phyloP scores from a whole-genome alignment of 2,329 filamentous ascomycete species.

The Diaporthe sp. region DNA sequence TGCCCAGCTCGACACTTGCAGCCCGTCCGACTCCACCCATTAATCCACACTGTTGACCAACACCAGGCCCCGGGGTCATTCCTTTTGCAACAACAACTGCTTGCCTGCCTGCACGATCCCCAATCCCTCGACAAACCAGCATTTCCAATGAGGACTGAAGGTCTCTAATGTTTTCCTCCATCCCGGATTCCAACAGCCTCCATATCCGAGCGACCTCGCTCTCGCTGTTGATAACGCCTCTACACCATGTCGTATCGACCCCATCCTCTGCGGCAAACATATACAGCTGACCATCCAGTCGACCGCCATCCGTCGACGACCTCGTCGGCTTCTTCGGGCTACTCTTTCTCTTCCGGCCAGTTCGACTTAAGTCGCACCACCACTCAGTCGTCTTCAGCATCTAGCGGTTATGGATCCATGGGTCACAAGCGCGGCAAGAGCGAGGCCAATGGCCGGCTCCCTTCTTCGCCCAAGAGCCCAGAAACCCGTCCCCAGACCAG shows the following conservation, averaged over 20 bases:
- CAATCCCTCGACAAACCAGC: background rate
- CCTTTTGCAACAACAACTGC: constrained; percentile 7
- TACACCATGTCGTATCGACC: constrained; percentile 68
- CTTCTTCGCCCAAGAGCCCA: constrained; percentile 60
- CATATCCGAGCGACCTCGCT: constrained; percentile 36
- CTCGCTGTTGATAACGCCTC: constrained; percentile 33
- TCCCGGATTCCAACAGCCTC: constrained; percentile 30
- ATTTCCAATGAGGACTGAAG: constrained; percentile 31
- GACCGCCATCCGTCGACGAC: constrained; percentile 77
- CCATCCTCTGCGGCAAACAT: constrained; percentile 71
- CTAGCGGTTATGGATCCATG: constrained; percentile 67
- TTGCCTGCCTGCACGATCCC: background rate
- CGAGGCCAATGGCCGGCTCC: constrained; percentile 70
- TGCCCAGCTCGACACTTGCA: constrained; percentile 32
- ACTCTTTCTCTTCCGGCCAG: constrained; percentile 68
- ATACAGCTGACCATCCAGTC: constrained; percentile 64
- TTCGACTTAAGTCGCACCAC: constrained; percentile 74
- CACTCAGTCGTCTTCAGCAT: constrained; percentile 80
- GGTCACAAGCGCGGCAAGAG: constrained; percentile 83
- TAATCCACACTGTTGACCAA: constrained; percentile 39
- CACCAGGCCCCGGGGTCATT: constrained; percentile 33
- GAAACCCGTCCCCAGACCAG: constrained; percentile 53
- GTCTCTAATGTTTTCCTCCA: constrained; percentile 36
- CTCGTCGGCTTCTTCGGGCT: constrained; percentile 78
- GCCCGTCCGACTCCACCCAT: constrained; percentile 33